These are phyloP conservation scores for Globisporangium nodosum DNA, from an alignment of 352 stramenopile species.

Conservation along the genomic window DNA sequence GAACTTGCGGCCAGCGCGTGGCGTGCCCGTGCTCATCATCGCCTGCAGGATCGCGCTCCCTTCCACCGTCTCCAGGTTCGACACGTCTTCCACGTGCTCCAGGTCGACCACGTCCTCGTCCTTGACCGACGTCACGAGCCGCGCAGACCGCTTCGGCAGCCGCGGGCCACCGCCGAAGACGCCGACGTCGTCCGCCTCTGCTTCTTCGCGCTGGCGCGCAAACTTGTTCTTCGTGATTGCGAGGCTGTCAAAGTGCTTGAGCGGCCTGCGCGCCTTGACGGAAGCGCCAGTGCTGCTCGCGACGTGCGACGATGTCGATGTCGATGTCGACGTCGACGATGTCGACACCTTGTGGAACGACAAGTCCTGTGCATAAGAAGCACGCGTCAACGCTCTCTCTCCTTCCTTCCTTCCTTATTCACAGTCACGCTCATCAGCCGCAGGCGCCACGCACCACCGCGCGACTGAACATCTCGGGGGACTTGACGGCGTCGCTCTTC, in stretches of 20 bases:
- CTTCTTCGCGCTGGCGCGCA: constrained; percentile 6
- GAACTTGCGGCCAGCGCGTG: constrained; percentile 37
- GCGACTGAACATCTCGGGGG: constrained; percentile 11
- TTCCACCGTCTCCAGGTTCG: constrained; percentile 51
- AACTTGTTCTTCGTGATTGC: constrained; percentile 10
- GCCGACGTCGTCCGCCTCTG: neutral
- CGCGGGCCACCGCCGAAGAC: constrained; percentile 5
- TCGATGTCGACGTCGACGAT: neutral
- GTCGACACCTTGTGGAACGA: neutral
- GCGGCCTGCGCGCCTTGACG: neutral
- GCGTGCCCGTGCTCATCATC: constrained; percentile 37
- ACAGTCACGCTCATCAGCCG: too few relatives aligned
- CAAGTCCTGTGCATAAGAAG: neutral
- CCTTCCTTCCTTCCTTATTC: too few relatives aligned
- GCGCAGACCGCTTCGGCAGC: constrained; percentile 6
- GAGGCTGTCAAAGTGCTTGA: constrained; percentile 19
- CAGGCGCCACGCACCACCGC: constrained; percentile 10
- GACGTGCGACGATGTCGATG: constrained; percentile 1
- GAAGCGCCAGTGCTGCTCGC: neutral
- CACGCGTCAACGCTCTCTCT: too few relatives aligned
- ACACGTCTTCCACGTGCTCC: constrained; percentile 25
- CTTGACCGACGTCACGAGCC: constrained; percentile 12
- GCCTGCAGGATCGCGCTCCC: constrained; percentile 53
- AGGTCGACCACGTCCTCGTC: constrained; percentile 45
- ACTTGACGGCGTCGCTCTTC: neutral